Base-by-base conservation (phyloP, 2,329 filamentous ascomycete genomes). In the Metarhizium rileyi region DNA sequence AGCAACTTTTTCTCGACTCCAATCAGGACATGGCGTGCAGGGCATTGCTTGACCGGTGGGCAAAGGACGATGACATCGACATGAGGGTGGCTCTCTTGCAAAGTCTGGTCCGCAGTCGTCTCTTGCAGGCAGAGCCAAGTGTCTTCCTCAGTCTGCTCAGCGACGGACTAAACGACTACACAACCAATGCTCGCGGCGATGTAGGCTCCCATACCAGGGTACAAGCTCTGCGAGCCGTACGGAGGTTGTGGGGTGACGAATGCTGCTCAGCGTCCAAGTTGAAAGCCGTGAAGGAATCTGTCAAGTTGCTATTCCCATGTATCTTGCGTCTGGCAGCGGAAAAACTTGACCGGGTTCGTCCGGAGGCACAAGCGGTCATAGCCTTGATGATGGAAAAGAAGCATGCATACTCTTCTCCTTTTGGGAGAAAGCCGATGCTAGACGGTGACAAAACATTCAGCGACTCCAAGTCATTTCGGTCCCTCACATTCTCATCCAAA, bases 301-400 rank as follows among this genome's bases (percentile, higher is more conserved):
- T 73, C 10, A 58, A 62, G 10, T 57, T 57, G 26, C 61, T 81
- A 1, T 73, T 80, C 51, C 68, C 74, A 27, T 68, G 71, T 26
- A 68, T 76, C 2, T 70, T 87, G 28, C 79, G 90, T 1, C 74
- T 97, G 14, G 83, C 89, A 2, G 80, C 87, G 1, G 93, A 98
- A 66, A 96, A 95, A 63, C 75, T 97, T 2, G 91, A 97, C 64
- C 86, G 88, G 54, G 85, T 97, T 18, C 81, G 93, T 23, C 71
- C 79, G 0, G 77, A 81, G 54, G 85, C 83, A 1, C 81, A 84
- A 53, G 66, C 71, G 28, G 74, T 75, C 9, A 58, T 84, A 43
- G 66, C 67, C 4, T 55, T 76, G 43, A 59, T 70, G 22, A 57
- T 80, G n/a, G 55, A 66, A 25, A 53, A 69, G 23, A 66, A 64